Conservation (phyloP, 78 protist genomes). For the Dictyostelium capitatum region DNA sequence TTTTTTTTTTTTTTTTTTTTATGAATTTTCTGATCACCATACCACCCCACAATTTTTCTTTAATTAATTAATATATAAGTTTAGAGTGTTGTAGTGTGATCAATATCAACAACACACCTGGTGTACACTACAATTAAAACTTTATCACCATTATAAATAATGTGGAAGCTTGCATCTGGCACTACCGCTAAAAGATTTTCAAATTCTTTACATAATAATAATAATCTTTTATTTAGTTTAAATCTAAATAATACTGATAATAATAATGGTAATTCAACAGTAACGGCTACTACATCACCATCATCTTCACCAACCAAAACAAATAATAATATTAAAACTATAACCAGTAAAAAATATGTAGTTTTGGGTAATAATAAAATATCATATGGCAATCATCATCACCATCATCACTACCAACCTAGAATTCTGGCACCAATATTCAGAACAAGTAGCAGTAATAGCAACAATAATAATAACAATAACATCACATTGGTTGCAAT, state of each 20-base stretch:
- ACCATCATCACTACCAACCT: no score
- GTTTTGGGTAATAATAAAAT: not conserved
- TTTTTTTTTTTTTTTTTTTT: no score
- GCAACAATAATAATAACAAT: not conserved
- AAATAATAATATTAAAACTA: not conserved
- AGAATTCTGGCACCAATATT: not conserved
- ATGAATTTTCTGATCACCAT: no score
- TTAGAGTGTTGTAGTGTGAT: no score
- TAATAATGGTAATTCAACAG: not conserved
- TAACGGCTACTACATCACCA: not conserved
- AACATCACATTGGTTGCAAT: not conserved
- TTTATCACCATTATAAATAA: not conserved
- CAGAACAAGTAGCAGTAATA: not conserved
- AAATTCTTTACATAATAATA: not conserved
- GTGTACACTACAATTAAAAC: no score
- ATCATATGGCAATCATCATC: no score
- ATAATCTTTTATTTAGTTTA: not conserved
- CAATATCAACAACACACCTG: no score
- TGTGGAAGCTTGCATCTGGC: not conserved
- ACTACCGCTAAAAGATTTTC: not conserved
- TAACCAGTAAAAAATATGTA: not conserved
- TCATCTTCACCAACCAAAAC: not conserved
- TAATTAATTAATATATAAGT: no score
- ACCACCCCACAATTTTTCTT: no score
- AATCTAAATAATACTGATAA: slow-evolving; percentile 4